Percentiles rank a stretch among this genome's conserved stretches.
Conservation (phyloP, 2,329 filamentous ascomycete species). For the Parastagonospora avenae region DNA sequence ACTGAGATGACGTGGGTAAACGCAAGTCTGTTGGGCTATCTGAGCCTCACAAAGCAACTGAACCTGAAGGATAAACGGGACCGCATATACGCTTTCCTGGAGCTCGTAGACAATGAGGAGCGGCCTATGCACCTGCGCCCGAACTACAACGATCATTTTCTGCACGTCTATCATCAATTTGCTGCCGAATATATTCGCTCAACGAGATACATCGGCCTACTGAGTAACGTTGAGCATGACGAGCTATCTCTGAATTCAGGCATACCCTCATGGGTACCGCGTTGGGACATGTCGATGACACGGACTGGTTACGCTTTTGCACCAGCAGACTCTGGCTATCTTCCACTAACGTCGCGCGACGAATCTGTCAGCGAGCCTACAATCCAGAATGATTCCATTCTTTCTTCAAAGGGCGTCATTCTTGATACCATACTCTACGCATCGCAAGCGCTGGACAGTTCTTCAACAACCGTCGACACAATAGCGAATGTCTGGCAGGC, state of each 20-base stretch:
- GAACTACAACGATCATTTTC: constrained; percentile 10
- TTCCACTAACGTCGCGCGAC: neutral
- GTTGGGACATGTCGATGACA: constrained; percentile 10
- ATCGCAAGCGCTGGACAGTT: neutral
- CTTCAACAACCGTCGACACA: neutral
- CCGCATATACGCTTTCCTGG: constrained; percentile 15
- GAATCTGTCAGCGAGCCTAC: neutral
- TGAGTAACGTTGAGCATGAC: constrained; percentile 10
- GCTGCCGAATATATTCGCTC: constrained; percentile 4
- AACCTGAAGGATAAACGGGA: constrained; percentile 10
- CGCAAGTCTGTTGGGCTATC: constrained; percentile 8
- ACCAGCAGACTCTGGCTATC: constrained; percentile 4
- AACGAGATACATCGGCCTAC: constrained; percentile 4
- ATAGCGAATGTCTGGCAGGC: neutral
- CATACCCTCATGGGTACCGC: constrained; percentile 10
- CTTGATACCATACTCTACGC: neutral
- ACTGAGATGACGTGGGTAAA: constrained; percentile 3
- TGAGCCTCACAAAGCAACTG: constrained; percentile 10
- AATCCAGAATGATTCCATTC: neutral
- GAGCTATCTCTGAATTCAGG: neutral
- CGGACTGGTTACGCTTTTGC: constrained; percentile 4
- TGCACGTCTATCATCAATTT: constrained; percentile 13
- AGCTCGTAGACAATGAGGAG: constrained; percentile 8
- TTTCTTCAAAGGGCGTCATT: neutral
- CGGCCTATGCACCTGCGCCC: constrained; percentile 2